These are phyloP conservation scores for Globisporangium ultimum DNA, from an alignment of 352 stramenopile species.

Conservation along the genomic window DNA sequence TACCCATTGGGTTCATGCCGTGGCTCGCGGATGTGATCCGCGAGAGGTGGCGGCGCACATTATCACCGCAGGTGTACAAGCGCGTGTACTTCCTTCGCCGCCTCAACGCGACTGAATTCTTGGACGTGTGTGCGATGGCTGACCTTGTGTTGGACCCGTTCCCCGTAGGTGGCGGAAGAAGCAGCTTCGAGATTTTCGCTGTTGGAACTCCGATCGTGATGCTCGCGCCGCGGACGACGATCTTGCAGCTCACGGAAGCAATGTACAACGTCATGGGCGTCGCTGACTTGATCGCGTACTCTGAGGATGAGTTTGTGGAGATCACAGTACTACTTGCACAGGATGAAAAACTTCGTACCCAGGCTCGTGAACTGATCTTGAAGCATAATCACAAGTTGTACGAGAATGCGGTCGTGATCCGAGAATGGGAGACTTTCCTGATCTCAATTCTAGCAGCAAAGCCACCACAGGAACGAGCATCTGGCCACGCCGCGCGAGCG, in stretches of 20 bases:
- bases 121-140: conserved; percentile 32
- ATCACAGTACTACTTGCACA: conserved; percentile 25
- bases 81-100: conserved; percentile 44
- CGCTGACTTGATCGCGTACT: conserved; percentile 21
- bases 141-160: conserved; percentile 63
- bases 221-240: conserved; percentile 37
- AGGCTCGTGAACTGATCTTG: conserved; percentile 25
- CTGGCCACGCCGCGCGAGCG: no score
- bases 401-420: conserved; percentile 22
- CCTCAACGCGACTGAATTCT: conserved; percentile 36
- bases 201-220: conserved; percentile 60
- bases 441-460: conserved; percentile 15
- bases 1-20: conserved; percentile 24
- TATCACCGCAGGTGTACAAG: conserved; percentile 18
- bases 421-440: conserved; percentile 46
- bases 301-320: conserved; percentile 21
- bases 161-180: conserved; percentile 54
- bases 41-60: conserved; percentile 20
- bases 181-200: conserved; percentile 56
- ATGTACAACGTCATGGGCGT: conserved; percentile 66
- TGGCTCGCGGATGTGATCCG: conserved; percentile 27
- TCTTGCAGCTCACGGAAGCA: conserved; percentile 54
- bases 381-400: conserved; percentile 31
- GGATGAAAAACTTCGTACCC: conserved; percentile 13
- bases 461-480: conserved; percentile 4